Percentiles rank a stretch among this genome's conserved stretches.
These are phyloP conservation scores for Fusarium austroafricanum DNA, from an alignment of 2,329 filamentous ascomycete genomes.

Conservation along the genomic window DNA sequence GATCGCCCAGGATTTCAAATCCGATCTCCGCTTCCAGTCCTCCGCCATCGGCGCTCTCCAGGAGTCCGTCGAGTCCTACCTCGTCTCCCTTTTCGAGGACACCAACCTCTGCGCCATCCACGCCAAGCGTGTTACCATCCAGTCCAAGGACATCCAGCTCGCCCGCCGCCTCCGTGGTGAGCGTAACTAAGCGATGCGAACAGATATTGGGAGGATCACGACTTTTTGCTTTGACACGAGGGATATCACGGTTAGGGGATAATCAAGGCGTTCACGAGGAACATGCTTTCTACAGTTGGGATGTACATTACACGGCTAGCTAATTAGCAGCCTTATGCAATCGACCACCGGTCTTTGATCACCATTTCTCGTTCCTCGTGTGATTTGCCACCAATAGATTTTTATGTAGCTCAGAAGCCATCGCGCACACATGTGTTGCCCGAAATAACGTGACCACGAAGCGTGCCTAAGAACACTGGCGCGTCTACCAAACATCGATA, in stretches of 20 bases:
- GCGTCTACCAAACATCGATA: too few relatives aligned
- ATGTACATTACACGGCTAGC: constrained; percentile 57
- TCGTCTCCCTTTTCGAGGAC: constrained; percentile 98
- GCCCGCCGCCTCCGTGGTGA: constrained; percentile 95
- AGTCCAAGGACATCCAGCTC: constrained; percentile 96
- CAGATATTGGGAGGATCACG: constrained; percentile 53
- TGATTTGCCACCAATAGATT: background rate
- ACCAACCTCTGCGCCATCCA: constrained; percentile 99
- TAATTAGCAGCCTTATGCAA: constrained; percentile 45
- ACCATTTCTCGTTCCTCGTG: constrained; percentile 7
- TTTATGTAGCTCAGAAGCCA: background rate
- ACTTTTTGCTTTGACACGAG: constrained; percentile 55
- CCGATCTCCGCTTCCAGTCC: constrained; percentile 96
- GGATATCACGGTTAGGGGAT: constrained; percentile 56
- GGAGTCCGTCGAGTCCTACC: constrained; percentile 98
- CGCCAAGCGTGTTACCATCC: constrained; percentile 99
- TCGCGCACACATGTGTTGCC: rapidly evolving
- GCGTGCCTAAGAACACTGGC: rapidly evolving
- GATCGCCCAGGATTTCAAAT: constrained; percentile 96
- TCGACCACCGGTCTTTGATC: constrained; percentile 40
- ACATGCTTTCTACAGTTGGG: constrained; percentile 54
- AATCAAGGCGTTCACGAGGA: constrained; percentile 60
- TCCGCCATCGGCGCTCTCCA: constrained; percentile 97
- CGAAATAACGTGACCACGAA: rapidly evolving
- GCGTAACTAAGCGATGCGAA: constrained; percentile 73